A percentile compares a stretch with the other conserved stretches of the same genome.
phyloP scores from a whole-genome alignment of 2,329 filamentous ascomycete species.

The Dactylellina sp. region DNA sequence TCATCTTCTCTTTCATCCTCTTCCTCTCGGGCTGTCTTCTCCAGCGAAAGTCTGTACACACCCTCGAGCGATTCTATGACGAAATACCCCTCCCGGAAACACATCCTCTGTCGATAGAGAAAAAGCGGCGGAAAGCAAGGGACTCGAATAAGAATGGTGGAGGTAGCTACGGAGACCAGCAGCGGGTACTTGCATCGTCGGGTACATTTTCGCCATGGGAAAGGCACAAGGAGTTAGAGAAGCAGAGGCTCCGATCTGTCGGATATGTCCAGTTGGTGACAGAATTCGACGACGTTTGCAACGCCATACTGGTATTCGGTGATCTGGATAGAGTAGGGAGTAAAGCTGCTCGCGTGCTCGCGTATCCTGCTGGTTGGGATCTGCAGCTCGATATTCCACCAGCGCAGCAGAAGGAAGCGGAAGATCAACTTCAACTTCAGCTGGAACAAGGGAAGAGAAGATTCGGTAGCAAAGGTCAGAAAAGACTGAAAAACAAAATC shows the following conservation, averaged over 20 bases:
- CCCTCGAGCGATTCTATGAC: conserved; percentile 56
- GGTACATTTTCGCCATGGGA: not conserved
- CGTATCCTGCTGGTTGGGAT: conserved; percentile 58
- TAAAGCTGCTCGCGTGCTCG: conserved; percentile 55
- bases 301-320: conserved; percentile 56
- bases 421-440: conserved; percentile 7
- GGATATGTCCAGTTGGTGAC: conserved; percentile 57
- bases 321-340: conserved; percentile 56
- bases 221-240: conserved; percentile 17
- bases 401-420: conserved; percentile 18
- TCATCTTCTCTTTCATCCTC: conserved; percentile 59
- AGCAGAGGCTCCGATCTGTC: conserved; percentile 9
- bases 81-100: conserved; percentile 38
- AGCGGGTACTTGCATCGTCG: conserved; percentile 20
- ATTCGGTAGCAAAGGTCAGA: not conserved
- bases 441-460: conserved; percentile 5
- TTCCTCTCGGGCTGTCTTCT: conserved; percentile 60
- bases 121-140: conserved; percentile 32
- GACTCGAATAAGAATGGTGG: not conserved
- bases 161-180: conserved; percentile 12
- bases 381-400: conserved; percentile 47
- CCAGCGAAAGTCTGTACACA: conserved; percentile 58
- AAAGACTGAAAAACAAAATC: conserved; percentile 2
- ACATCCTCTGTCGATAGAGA: conserved; percentile 36
- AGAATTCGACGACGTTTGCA: conserved; percentile 52